Evolutionary conservation across 2,329 filamentous ascomycete genomes (phyloP), one percentile per base, ranked within the genome.

Genomic region (Lizonia empirigonia): DNA sequence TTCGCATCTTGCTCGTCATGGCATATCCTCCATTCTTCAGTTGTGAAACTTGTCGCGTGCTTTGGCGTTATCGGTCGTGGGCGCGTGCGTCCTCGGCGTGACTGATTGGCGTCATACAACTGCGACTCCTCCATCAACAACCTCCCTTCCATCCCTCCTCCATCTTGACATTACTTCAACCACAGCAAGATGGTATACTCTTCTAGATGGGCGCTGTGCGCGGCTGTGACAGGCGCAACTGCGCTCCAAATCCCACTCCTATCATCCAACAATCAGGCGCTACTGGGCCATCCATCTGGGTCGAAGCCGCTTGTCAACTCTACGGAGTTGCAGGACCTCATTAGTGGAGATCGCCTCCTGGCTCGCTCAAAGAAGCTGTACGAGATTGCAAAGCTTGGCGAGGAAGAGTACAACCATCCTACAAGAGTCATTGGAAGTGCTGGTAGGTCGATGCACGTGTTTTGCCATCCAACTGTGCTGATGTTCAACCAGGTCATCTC

Each of bases 361-460:
- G 48, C 48, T 10, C 63, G 69, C 23, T 65, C 71, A 7, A 67
- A 72, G 58, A 67, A 71, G 55, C 51, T 77, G 40, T 75, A 72
- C 40, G 65, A 72, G 45, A 72, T 76, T 33, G 76, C 75, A 3
- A 77, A 77, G 53, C 67, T 76, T 37, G 71, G 74, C 5, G 70
- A 74, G 9, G 59, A 62, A 8, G 75, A 74, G 35, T 75, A 76
- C 62, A 74, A 77, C 42, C 73, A 74, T 36, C 76, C 76, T n/a
- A 71, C 76, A 7, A 67, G 72, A 53, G 68, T 72, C 15, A 72
- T 72, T 36, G 69, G 69, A 20, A 71, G 68, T 56, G 67, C 58
- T 50, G 69, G 69, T 72, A 68, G 9, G 59, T 44, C 19, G 27
- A 16, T 12, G 16, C 60, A 62, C 55, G 59, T 67, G 59, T 45